A percentile compares a stretch with the other conserved stretches of the same genome.
Conservation (phyloP, 2,329 filamentous ascomycete species). For the Xylaria sp. region DNA sequence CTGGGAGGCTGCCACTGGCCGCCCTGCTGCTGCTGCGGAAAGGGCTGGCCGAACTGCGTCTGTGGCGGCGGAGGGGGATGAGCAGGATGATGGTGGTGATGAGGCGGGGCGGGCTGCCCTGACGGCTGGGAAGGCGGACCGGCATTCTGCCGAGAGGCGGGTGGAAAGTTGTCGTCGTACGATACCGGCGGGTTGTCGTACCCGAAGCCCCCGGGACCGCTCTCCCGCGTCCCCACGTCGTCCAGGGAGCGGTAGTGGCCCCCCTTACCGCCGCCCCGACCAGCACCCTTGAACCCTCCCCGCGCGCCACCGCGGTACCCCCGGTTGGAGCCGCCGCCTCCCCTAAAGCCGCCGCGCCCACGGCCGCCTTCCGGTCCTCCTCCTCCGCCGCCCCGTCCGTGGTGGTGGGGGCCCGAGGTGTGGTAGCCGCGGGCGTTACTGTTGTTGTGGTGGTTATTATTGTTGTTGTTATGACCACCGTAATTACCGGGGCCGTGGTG, state of each 20-base stretch:
- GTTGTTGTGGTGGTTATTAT: slow-evolving; percentile 24
- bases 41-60: slow-evolving; percentile 24
- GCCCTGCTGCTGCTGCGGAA: slow-evolving; percentile 26
- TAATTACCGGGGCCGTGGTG: slow-evolving; percentile 37
- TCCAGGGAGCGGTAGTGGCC: slow-evolving; percentile 67
- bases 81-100: slow-evolving; percentile 11
- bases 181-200: slow-evolving; percentile 40
- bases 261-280: slow-evolving; percentile 39
- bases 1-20: slow-evolving; percentile 28
- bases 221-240: slow-evolving; percentile 58
- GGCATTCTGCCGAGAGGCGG: slow-evolving; percentile 24
- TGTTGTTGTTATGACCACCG: slow-evolving; percentile 31
- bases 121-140: background rate
- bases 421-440: slow-evolving; percentile 42
- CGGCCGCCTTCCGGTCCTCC: slow-evolving; percentile 32
- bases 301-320: slow-evolving; percentile 45
- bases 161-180: slow-evolving; percentile 48
- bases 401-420: slow-evolving; percentile 47
- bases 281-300: slow-evolving; percentile 38
- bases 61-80: slow-evolving; percentile 12
- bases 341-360: slow-evolving; percentile 30
- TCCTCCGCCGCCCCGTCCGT: slow-evolving; percentile 46
- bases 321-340: slow-evolving; percentile 39
- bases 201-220: slow-evolving; percentile 46
- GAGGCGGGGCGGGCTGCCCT: too few relatives aligned